Evolutionary conservation across 371 early-diverging fungal species (phyloP), one percentile per base, ranked within the genome.

Genomic region (Syncephalastrum monosporum): DNA sequence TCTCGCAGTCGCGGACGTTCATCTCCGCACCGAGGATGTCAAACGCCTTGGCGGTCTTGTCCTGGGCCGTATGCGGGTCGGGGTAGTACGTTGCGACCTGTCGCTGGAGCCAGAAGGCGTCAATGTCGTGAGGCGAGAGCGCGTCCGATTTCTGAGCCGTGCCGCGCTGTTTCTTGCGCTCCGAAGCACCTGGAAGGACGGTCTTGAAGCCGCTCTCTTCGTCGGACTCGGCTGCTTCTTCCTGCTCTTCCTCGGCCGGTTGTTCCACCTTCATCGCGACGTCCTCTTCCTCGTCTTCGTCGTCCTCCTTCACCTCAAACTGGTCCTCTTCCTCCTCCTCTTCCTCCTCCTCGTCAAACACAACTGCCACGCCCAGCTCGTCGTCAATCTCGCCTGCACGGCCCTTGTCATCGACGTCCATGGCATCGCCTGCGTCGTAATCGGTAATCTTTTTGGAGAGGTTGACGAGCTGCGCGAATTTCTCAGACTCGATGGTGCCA

Each of bases 31-130:
- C 77, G 16, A 98, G 75, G 25, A 97, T 83, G 6, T 83, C 82
- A 62, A 92, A 75, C 0, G 94, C 92, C 17, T 77, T 73, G 1
- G 76, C 74, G 0, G 97, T 87, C 78, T 95, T 97, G 53, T 90
- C 84, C 72, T 94, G 94, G 5, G 95, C 92, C 4, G 81, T 80
- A 53, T 87, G 88, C 1, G 94, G 89, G 71, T 97, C 98, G 33
- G 86, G 61, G 69, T 92, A 95, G 56, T 87, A 83, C 19, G 82
- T 69, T 24, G 90, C 79, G 23, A 98, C 81, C 51, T 86, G 82
- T 42, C 97, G 90, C 68, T 97, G 97, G n/a, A 96, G 81, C 96
- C 96, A 98, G 72, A 95, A 96, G 4, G 97, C 95, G 71, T 97
- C 97, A 60, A 98, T 83, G 55, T 93, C 92, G 69, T 94, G 93